Evolutionary conservation across 1,139 yeast species (phyloP), one percentile per base, ranked within the genome.

Genomic region (Diutina pseudorugosa): DNA sequence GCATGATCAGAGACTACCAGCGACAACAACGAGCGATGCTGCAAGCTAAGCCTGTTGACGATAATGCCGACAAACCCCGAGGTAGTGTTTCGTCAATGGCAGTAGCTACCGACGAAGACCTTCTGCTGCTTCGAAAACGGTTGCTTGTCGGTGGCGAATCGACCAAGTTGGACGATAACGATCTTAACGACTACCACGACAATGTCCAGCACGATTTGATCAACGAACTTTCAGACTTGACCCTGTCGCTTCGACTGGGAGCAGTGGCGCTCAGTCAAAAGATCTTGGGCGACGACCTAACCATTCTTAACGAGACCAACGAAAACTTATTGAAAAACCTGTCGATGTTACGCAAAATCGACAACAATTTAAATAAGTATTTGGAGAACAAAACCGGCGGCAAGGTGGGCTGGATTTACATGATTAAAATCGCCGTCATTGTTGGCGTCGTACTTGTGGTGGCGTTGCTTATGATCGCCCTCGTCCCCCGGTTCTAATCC

Each of bases 141-240:
- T 16, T 45, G 11, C 49, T 45, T n/a, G 18, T 9, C 12, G 49
- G 49, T 9, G 49, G 49, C 9, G n/a, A 25, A 8, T 45, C 49
- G 12, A 21, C 47, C 8, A 25, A 45, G 40, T 27, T 45, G 36
- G 49, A 45, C 27, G 49, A 45, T 19, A 58, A 57, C 14, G 51
- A 55, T 36, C 47, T 53, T 50, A 72, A 72, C 57, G 65, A 67
- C 14, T 71, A 72, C 59, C 77, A 74, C 56, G 77, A 73, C 53
- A 66, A 71, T 3, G 58, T 73, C n/a, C 79, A 74, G 57, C 70
- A 69, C 51, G 75, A 72, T 50, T 64, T 74, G 9, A 60, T 73
- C 21, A 61, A 59, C 45, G 79, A 74, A 54, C 65, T 74, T 53
- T 57, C 69, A 0, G 70, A 65, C 30, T 62, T 74, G 53, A 75